Conservation (phyloP, 345 rosid genomes). For the Brassica carinata region DNA sequence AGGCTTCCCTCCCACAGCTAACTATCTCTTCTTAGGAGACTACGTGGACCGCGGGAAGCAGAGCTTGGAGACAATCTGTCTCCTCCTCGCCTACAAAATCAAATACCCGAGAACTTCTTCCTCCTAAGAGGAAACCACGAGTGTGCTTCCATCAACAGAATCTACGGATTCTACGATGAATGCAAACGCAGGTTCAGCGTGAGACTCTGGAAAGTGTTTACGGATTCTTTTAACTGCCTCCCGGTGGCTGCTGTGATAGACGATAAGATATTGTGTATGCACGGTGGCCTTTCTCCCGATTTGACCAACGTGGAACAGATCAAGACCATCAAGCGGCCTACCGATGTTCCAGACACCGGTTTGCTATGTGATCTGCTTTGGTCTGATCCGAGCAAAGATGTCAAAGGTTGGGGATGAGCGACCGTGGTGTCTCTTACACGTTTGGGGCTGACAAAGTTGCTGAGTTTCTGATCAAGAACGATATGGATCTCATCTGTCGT, state of each 20-base stretch:
- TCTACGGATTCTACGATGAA: slow-evolving; percentile 94
- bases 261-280: slow-evolving; percentile 93
- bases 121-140: slow-evolving; percentile 92
- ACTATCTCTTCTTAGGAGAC: slow-evolving; percentile 88
- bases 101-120: slow-evolving; percentile 85
- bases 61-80: slow-evolving; percentile 91
- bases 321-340: slow-evolving; percentile 67
- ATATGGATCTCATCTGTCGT: slow-evolving; percentile 95
- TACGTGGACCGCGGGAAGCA: slow-evolving; percentile 97
- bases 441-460: slow-evolving; percentile 85
- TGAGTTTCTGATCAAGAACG: slow-evolving; percentile 71
- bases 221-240: slow-evolving; percentile 91
- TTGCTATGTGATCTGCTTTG: slow-evolving; percentile 92
- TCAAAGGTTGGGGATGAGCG: slow-evolving; percentile 90
- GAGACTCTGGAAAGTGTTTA: slow-evolving; percentile 80
- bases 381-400: slow-evolving; percentile 91
- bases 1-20: slow-evolving; percentile 85
- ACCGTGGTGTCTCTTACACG: slow-evolving; percentile 88
- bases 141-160: slow-evolving; percentile 87
- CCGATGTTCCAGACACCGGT: slow-evolving; percentile 90
- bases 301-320: slow-evolving; percentile 74
- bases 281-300: slow-evolving; percentile 93
- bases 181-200: slow-evolving; percentile 87
- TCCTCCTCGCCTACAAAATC: slow-evolving; percentile 87
- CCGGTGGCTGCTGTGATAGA: slow-evolving; percentile 96